phyloP scores from a whole-genome alignment of 2,329 filamentous ascomycete species.

The Pseudogymnoascus sp. region DNA sequence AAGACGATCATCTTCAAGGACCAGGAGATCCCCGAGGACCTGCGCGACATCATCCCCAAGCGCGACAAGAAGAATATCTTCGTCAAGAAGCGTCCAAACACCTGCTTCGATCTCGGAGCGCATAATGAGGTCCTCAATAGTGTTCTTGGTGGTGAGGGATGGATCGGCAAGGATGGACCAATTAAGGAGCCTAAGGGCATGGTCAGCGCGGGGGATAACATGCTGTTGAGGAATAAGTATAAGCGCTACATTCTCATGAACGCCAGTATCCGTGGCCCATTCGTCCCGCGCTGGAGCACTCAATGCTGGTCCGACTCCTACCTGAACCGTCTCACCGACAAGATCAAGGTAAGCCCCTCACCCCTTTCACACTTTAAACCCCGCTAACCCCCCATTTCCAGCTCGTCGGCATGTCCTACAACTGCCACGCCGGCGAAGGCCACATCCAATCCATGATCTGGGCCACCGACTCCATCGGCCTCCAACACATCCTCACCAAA shows the following conservation, averaged over 20 bases:
- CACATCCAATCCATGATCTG: conserved; percentile 22
- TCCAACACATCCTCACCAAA: background rate
- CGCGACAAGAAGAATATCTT: conserved; percentile 1
- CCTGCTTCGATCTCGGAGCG: conserved; percentile 6
- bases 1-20: conserved; percentile 1
- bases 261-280: conserved; percentile 9
- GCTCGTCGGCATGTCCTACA: conserved; percentile 8
- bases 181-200: background rate
- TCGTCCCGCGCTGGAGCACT: conserved; percentile 3
- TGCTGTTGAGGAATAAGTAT: conserved; percentile 1
- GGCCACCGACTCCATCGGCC: background rate
- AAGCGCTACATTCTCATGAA: conserved; percentile 11
- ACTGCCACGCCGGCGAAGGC: conserved; percentile 1
- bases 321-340: conserved; percentile 2
- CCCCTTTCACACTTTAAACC: background rate
- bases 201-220: background rate
- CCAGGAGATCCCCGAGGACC: background rate
- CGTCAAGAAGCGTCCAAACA: conserved; percentile 7
- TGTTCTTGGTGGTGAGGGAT: background rate
- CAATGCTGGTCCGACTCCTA: conserved; percentile 8
- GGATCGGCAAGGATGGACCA: background rate
- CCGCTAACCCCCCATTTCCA: background rate
- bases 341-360: background rate
- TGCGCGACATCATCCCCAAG: background rate
- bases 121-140: conserved; percentile 1